phyloP scores from a whole-genome alignment of 805 yeast species.

The Schwanniomyces pseudopolymorphus region DNA sequence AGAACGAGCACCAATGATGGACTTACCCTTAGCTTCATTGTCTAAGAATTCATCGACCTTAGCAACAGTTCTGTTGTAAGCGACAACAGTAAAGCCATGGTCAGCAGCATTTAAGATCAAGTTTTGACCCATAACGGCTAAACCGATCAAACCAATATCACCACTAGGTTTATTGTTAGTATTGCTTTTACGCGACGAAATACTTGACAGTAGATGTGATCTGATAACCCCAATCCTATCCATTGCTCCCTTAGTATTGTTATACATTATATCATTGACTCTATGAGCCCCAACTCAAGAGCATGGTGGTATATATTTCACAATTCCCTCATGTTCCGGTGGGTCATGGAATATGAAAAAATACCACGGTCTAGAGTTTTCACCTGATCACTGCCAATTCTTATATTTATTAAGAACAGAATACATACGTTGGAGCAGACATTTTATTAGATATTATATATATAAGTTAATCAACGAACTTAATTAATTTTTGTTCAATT shows the following conservation, averaged over 20 bases:
- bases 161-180: conserved; percentile 47
- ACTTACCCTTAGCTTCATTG: conserved; percentile 96
- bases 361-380: not conserved
- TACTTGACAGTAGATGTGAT: conserved; percentile 2
- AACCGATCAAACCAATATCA: conserved; percentile 98
- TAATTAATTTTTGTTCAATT: not conserved
- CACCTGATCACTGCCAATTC: not conserved
- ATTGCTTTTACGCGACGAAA: conserved; percentile 19
- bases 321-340: not conserved
- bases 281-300: not conserved
- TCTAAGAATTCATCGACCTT: conserved; percentile 93
- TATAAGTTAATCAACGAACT: not conserved
- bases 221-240: conserved; percentile 3
- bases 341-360: not conserved
- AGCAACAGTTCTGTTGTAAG: conserved; percentile 95
- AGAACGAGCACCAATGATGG: conserved; percentile 93
- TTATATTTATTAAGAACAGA: not conserved
- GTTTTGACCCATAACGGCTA: conserved; percentile 99
- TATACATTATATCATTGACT: not conserved
- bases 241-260: not conserved
- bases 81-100: conserved; percentile 97
- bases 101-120: conserved; percentile 96
- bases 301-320: not conserved
- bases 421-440: conserved; percentile 48
- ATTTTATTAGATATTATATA: conserved; percentile 13